Base-by-base conservation (phyloP, 179 eudicot species). In the Spinacia oleracea region DNA sequence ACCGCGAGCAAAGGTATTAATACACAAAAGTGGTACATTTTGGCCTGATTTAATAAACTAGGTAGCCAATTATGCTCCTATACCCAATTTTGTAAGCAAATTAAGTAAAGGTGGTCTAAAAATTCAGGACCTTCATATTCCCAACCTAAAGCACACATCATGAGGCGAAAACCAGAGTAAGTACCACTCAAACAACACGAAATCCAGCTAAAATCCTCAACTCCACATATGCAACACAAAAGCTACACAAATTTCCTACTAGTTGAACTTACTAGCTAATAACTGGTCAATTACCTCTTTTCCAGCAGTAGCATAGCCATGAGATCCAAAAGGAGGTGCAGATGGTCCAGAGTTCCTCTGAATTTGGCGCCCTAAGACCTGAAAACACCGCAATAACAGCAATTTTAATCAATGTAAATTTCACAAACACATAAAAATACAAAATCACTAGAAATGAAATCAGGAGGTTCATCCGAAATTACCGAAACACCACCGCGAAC, bases 401-500 rank as follows among this genome's bases (percentile, higher is more conserved):
- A 66, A 40, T 7, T 56, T 34, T 56, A 63, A 73, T 50, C 46
- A 40, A 20, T 68, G 6, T 14, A 20, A 25, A 67, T 43, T 43
- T 45, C 56, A 73, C 25, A 81, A 21, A 48, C 35, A 23, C 58
- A 46, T 14, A 5, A 53, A 20, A 53, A 18, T 12, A 45, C 25
- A 40, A 21, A 68, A 31, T 2, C 16, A 59, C 71, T 18, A 20
- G n/a, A n/a, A 67, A 11, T 31, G 21, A 27, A n/a, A 31, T 23
- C 16, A 25, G 23, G 74, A 77, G 15, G 64, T 29, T 46, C 63
- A 25, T 83, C 87, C 81, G 66, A 72, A 74, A 78, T 64, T 15
- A 85, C 84, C 40, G 87, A 84, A 45, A 69, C 86, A 40, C 81
- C 82, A 21, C 77, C 80, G 18, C 84, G 78, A 31, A 80, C 87